These are phyloP conservation scores for Thelonectria olida DNA, from an alignment of 2,329 filamentous ascomycete genomes.

Conservation along the genomic window DNA sequence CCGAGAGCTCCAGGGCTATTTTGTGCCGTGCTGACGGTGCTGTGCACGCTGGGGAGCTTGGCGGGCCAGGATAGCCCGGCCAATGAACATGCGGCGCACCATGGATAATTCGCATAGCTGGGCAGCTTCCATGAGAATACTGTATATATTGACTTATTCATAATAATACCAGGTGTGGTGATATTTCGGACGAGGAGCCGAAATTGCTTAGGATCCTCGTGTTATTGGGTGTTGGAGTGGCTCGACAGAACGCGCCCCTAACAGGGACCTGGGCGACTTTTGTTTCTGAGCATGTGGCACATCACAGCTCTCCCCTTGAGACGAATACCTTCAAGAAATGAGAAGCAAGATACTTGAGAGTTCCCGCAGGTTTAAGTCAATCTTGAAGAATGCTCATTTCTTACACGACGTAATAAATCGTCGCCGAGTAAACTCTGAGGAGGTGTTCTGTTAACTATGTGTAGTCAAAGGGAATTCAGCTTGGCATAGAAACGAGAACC, in stretches of 20 bases:
- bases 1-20: slow-evolving; percentile 31
- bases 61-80: slow-evolving; percentile 30
- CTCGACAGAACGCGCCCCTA: slow-evolving; percentile 22
- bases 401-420: no score
- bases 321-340: no score
- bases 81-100: slow-evolving; percentile 29
- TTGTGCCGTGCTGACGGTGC: slow-evolving; percentile 25
- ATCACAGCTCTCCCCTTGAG: not conserved
- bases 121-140: no score
- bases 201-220: not conserved
- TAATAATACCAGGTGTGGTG: slow-evolving; percentile 17
- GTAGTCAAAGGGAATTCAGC: no score
- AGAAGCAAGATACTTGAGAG: not conserved
- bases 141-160: not conserved
- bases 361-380: no score
- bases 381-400: no score
- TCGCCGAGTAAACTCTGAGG: no score
- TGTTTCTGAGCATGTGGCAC: not conserved
- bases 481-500: no score
- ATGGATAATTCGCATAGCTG: slow-evolving; percentile 18
- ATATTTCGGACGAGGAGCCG: slow-evolving; percentile 20
- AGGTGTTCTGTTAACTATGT: no score
- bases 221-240: slow-evolving; percentile 20
- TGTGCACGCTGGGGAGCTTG: slow-evolving; percentile 26
- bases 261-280: slow-evolving; percentile 10